Conservation (phyloP, 2,329 filamentous ascomycete genomes). For the Cadophora sp. region DNA sequence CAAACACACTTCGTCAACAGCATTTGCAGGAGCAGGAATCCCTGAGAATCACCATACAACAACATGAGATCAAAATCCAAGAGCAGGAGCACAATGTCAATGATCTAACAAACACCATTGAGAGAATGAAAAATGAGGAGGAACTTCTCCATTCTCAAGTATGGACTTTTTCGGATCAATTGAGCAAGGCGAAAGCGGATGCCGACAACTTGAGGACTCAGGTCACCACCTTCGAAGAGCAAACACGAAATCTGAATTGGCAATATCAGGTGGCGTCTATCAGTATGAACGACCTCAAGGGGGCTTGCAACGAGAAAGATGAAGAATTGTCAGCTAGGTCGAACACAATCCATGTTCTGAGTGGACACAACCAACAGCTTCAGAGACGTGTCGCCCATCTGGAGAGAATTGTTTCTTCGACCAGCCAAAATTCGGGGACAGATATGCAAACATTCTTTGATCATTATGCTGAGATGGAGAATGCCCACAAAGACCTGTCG, state of each 20-base stretch:
- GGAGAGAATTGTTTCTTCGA: slow-evolving; percentile 14
- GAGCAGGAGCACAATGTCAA: not conserved
- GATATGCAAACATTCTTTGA: slow-evolving; percentile 21
- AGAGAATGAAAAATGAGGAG: not conserved
- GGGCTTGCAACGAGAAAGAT: slow-evolving; percentile 10
- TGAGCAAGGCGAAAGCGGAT: not conserved
- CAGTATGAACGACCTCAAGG: slow-evolving; percentile 4
- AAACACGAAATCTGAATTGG: slow-evolving; percentile 1
- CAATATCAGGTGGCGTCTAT: not conserved
- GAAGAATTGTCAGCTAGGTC: slow-evolving; percentile 9
- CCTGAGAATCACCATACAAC: not conserved
- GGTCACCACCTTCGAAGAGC: not conserved
- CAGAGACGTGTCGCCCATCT: slow-evolving; percentile 19
- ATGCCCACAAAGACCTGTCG: slow-evolving; percentile 2
- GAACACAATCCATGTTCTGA: slow-evolving; percentile 19
- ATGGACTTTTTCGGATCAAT: not conserved
- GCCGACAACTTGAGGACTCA: not conserved
- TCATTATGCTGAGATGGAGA: slow-evolving; percentile 15
- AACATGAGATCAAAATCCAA: slow-evolving; percentile 3
- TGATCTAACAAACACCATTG: not conserved
- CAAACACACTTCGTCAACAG: not conserved
- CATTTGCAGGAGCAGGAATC: not conserved
- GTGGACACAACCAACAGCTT: slow-evolving; percentile 25
- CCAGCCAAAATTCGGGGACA: slow-evolving; percentile 1
- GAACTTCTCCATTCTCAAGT: not conserved